Percentiles rank a stretch among this genome's conserved stretches.
Evolutionary conservation across 2,329 filamentous ascomycete genomes (phyloP).

Genomic region (Clarireedia monteithiana): DNA sequence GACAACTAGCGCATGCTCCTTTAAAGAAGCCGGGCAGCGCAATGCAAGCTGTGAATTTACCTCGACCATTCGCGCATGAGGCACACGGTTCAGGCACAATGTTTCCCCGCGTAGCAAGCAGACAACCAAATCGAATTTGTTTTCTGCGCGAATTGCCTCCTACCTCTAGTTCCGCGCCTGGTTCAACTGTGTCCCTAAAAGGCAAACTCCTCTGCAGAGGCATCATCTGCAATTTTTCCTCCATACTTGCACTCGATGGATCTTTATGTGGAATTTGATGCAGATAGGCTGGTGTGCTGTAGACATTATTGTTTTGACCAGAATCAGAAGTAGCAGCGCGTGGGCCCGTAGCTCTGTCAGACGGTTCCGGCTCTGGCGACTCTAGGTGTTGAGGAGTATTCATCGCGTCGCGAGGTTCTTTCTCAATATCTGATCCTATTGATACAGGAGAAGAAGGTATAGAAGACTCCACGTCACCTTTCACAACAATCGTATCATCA

Average conservation of each 20-base stretch:
- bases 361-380: constrained; percentile 18
- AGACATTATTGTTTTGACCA: background rate
- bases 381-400: constrained; percentile 22
- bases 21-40: constrained; percentile 29
- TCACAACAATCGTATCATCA: constrained; percentile 21
- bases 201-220: constrained; percentile 24
- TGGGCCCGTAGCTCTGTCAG: background rate
- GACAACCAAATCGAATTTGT: constrained; percentile 28
- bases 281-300: constrained; percentile 4
- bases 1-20: constrained; percentile 28
- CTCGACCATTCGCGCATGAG: constrained; percentile 27
- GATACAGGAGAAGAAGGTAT: constrained; percentile 18
- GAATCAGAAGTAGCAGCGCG: background rate
- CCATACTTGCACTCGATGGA: constrained; percentile 19
- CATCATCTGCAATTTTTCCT: constrained; percentile 27
- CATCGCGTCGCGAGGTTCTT: constrained; percentile 8
- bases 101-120: constrained; percentile 27
- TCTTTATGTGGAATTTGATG: constrained; percentile 8
- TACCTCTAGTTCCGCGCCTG: constrained; percentile 26
- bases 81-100: constrained; percentile 21
- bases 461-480: constrained; percentile 19
- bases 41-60: constrained; percentile 27
- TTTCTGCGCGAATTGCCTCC: constrained; percentile 28
- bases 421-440: constrained; percentile 13
- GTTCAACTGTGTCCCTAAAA: constrained; percentile 26